Base-by-base conservation (phyloP, 2,329 filamentous ascomycete species). In the Stylonectria norvegica region DNA sequence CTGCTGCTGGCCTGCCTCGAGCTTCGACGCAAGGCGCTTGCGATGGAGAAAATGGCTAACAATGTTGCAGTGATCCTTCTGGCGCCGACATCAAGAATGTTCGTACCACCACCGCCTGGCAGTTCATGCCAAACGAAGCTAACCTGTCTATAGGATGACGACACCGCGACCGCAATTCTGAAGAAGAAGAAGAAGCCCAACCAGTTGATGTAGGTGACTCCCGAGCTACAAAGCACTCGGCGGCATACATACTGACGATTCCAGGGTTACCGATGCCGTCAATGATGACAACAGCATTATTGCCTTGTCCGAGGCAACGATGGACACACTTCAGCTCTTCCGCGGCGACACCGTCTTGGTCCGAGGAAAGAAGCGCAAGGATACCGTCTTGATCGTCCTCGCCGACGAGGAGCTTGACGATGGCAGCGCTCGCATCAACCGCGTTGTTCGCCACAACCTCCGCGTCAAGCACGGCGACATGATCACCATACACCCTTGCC, bases 171-270 rank as follows among this genome's bases (percentile, higher is more conserved):
- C 32, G 93, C 93, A 56, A 98, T 98, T 59, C 81, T 98, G 62
- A 97, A 96, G 78, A 97, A 97, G 81, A 98, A 98, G 86, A 98
- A 98, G 90, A 98, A 98, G 88, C 90, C 90, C 59, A 98, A 98
- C 73, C 94, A 91, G 63, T 73, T 98, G 67, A 95, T 98, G 89
- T 95, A 77, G 67, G 84, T 68, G 57, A 5, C 27, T 30, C 20
- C 37, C 23, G 36, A 17, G 19, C 8, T 3, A 12, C 20, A 22
- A 30, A 25, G 43, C 20, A 32, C 15, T 39, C n/a, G 4, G 25
- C 23, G 8, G 46, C 33, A 42, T 19, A 34, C 30, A 45, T 49
- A 45, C 47, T 64, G 35, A 60, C 49, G 34, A 28, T 35, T 36
- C 28, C 61, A 95, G 89, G 74, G 93, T 98, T 54, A 97, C 93